Percentiles rank a stretch among this genome's conserved stretches.
Conservation (phyloP, 2,329 filamentous ascomycete species). For the Ophiobolus disseminans region DNA sequence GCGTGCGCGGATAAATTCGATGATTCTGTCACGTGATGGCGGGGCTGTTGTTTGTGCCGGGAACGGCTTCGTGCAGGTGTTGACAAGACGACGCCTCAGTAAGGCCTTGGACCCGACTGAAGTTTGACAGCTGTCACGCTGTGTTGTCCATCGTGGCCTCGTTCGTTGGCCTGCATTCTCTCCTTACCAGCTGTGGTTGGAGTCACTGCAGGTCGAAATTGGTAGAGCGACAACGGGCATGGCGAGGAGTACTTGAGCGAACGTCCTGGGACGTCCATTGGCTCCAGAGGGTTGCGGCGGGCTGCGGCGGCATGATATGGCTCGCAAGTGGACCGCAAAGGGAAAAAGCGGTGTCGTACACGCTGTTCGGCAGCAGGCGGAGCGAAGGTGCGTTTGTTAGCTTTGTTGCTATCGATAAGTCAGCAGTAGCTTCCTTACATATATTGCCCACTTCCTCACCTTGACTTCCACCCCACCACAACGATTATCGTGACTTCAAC, state of each 20-base stretch:
- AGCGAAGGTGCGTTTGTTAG: conserved; percentile 21
- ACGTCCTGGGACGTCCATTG: conserved; percentile 28
- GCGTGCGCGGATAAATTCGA: conserved; percentile 5
- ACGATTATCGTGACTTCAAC: conserved; percentile 11
- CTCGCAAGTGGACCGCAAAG: conserved; percentile 31
- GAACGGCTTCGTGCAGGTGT: background rate
- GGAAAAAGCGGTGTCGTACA: conserved; percentile 42
- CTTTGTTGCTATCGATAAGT: conserved; percentile 25
- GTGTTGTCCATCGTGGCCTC: conserved; percentile 12
- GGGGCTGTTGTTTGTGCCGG: conserved; percentile 2
- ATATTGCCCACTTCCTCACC: conserved; percentile 24
- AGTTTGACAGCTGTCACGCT: conserved; percentile 14
- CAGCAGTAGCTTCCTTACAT: conserved; percentile 24
- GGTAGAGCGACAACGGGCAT: conserved; percentile 25
- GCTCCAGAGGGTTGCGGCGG: conserved; percentile 21
- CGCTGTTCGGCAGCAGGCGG: conserved; percentile 36
- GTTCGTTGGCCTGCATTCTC: conserved; percentile 18
- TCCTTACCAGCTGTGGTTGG: conserved; percentile 26
- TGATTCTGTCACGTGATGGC: conserved; percentile 7
- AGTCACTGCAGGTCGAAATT: conserved; percentile 28
- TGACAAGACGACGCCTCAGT: background rate
- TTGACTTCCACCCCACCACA: conserved; percentile 14
- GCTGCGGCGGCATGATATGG: conserved; percentile 25
- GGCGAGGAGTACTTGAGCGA: conserved; percentile 23
- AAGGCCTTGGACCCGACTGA: background rate